Evolutionary conservation across 805 yeast genomes (phyloP).

Genomic region (Saturnispora kantuleensis): DNA sequence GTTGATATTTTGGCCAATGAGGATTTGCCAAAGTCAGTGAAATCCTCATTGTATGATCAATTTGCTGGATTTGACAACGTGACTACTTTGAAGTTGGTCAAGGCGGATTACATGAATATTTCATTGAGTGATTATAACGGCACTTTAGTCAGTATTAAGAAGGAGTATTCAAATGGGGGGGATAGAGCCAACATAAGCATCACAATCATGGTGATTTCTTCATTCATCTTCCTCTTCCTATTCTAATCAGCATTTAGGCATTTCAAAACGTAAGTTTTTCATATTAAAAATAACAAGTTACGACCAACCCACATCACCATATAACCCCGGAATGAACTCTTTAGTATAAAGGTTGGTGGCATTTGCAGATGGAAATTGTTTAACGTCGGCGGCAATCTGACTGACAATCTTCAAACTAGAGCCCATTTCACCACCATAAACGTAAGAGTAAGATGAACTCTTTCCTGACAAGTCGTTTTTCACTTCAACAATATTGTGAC

Average conservation of each 20-base stretch:
- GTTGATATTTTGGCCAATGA: conserved; percentile 6
- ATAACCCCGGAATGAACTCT: background rate
- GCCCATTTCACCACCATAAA: conserved; percentile 4
- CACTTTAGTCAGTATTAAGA: no score
- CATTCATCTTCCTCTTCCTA: no score
- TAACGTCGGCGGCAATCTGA: no score
- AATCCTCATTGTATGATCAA: conserved; percentile 8
- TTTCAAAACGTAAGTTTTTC: no score
- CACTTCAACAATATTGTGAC: conserved; percentile 1
- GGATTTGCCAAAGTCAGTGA: conserved; percentile 11
- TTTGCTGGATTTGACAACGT: conserved; percentile 11
- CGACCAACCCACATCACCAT: no score
- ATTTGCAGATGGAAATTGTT: background rate
- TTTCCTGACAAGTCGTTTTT: conserved; percentile 4
- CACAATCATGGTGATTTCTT: no score
- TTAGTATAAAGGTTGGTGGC: background rate
- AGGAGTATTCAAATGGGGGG: no score
- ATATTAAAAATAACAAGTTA: no score
- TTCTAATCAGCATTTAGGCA: no score
- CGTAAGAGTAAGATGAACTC: background rate
- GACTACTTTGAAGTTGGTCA: conserved; percentile 11
- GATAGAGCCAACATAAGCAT: no score
- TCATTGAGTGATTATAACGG: background rate
- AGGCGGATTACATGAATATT: conserved; percentile 11
- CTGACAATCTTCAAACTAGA: no score